Evolutionary conservation across 768 basidiomycete genomes (phyloP), one percentile per base, ranked within the genome.

Genomic region (Harrya chromipes): DNA sequence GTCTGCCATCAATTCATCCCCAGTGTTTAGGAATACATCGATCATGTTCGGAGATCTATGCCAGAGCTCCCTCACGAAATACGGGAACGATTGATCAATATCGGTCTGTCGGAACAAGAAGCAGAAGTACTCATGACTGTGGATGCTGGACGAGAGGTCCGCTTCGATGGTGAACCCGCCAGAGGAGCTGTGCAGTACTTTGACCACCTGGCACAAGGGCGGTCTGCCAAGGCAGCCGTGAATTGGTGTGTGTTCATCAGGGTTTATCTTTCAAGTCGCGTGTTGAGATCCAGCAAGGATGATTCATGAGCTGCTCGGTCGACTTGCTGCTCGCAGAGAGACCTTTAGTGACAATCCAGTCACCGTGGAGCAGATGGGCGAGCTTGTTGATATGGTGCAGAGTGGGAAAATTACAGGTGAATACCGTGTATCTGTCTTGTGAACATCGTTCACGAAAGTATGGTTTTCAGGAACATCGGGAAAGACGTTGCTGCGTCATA

Each of bases 241-340:
- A 97, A 97, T 63, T 98, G 94, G 95, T 93, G 13, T 36, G 48
- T 43, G 19, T 10, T 12, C 19, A 27, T 12, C 19, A 27, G 26
- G 27, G 40, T 19, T 31, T 33, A 9, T 16, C 8, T 2, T 33
- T 29, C 11, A 14, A 33, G 14, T 7, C 6, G 13, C 19, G 27
- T 29, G 46, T 16, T 47, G 31, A 44, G 8, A 40, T 41, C n/a
- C 14, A 24, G 41, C 12, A 60, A 95, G 94, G 93, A 80, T 97
- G 70, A 83, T 83, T 4, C 90, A 98, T 51, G 90, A 94, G 52
- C 75, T 97, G 0, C 71, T 94, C 2, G 92, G 92, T 0, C 85
- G 87, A 55, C 75, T 97, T 3, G 72, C 84, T 1, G 74, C 76
- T 2, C 77, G 80, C 36, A 73, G 78, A 40, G 74, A 75, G 17